These are phyloP conservation scores for Linaria vulgaris DNA, from an alignment of 257 asterid species.

Conservation along the genomic window DNA sequence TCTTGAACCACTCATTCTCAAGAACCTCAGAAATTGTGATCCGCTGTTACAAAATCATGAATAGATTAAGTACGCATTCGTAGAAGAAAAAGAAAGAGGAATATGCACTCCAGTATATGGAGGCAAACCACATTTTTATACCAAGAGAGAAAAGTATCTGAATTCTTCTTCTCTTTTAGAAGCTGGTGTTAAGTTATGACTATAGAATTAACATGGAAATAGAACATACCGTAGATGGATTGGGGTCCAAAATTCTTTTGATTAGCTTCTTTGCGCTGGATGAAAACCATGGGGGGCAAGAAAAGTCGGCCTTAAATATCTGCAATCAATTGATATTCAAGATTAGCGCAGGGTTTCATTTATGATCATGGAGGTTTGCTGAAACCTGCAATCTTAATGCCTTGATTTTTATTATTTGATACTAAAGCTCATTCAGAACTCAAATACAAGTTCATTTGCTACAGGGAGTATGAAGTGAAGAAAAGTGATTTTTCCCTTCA, in stretches of 20 bases:
- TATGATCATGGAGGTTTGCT: no score
- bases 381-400: not conserved
- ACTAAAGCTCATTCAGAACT: not conserved
- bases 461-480: no score
- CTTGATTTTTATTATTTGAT: not conserved
- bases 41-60: constrained; percentile 50
- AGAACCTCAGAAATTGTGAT: constrained; percentile 72
- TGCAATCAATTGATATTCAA: constrained; percentile 40
- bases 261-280: constrained; percentile 78
- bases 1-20: constrained; percentile 94
- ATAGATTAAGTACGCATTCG: not conserved
- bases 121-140: not conserved
- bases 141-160: not conserved
- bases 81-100: not conserved
- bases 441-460: no score
- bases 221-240: constrained; percentile 71
- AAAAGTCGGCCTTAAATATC: constrained; percentile 88
- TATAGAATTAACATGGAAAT: constrained; percentile 1
- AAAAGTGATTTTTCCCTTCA: not conserved
- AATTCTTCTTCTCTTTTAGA: not conserved
- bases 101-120: not conserved
- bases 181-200: not conserved
- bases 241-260: constrained; percentile 87
- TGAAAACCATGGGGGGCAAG: constrained; percentile 92
- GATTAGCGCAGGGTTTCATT: constrained; percentile 8